phyloP scores from a whole-genome alignment of 2,329 filamentous ascomycete genomes.

The Phyllosticta paracitricarpa region DNA sequence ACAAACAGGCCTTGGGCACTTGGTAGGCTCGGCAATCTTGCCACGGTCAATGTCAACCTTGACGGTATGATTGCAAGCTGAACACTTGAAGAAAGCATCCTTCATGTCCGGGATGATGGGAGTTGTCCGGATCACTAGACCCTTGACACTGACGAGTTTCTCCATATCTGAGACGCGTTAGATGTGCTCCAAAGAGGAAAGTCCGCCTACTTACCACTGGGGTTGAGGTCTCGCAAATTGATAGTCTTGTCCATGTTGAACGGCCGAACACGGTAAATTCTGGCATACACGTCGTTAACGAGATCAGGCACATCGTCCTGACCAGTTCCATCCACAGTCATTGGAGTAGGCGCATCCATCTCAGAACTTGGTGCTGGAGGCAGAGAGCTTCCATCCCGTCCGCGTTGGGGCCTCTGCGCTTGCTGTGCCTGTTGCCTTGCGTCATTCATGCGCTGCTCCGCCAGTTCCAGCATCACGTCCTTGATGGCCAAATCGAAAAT shows the following conservation, averaged over 20 bases:
- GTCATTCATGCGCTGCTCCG: conserved; percentile 66
- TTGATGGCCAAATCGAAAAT: conserved; percentile 93
- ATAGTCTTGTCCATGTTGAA: conserved; percentile 80
- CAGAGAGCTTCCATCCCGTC: conserved; percentile 56
- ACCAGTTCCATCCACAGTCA: conserved; percentile 26
- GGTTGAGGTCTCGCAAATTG: conserved; percentile 90
- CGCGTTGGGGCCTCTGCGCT: conserved; percentile 27
- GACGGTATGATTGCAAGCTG: conserved; percentile 82
- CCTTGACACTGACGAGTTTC: conserved; percentile 89
- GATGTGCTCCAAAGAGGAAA: conserved; percentile 17
- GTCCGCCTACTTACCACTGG: conserved; percentile 50
- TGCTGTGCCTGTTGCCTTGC: conserved; percentile 48
- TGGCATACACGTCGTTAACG: conserved; percentile 65
- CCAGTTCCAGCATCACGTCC: conserved; percentile 85
- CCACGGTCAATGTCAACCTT: conserved; percentile 89
- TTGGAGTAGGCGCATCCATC: conserved; percentile 33
- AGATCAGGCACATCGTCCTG: conserved; percentile 55
- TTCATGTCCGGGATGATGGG: conserved; percentile 99
- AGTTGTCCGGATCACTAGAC: conserved; percentile 88
- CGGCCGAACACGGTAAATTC: conserved; percentile 75
- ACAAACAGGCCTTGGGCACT: conserved; percentile 76
- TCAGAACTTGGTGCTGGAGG: conserved; percentile 75
- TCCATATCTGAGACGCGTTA: conserved; percentile 61
- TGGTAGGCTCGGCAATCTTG: conserved; percentile 88
- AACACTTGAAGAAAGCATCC: conserved; percentile 94